These are phyloP conservation scores for Caloboletus inedulis DNA, from an alignment of 1,284 basidiomycete species.

Conservation along the genomic window DNA sequence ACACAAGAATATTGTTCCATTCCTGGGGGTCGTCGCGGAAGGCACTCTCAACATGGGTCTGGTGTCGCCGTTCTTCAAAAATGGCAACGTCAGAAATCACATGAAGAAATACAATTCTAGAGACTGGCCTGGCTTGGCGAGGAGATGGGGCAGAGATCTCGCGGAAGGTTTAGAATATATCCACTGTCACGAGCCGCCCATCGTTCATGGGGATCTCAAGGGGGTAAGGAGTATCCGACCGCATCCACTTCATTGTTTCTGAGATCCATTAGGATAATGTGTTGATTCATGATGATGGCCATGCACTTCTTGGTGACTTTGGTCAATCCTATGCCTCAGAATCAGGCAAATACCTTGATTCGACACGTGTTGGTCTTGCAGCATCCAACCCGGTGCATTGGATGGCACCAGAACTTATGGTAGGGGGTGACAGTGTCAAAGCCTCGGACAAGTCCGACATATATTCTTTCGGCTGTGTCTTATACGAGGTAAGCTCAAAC, in stretches of 20 bases:
- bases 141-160: conserved; percentile 26
- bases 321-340: conserved; percentile 31
- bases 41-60: conserved; percentile 25
- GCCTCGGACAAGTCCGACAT: conserved; percentile 23
- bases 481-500: conserved; percentile 29
- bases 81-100: conserved; percentile 33
- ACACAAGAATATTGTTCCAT: conserved; percentile 30
- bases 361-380: conserved; percentile 20
- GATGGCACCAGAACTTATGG: conserved; percentile 33
- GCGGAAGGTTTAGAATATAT: conserved; percentile 35
- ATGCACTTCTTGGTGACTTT: conserved; percentile 38
- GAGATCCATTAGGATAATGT: conserved; percentile 31
- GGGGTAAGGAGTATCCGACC: conserved; percentile 26
- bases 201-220: conserved; percentile 41
- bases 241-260: conserved; percentile 1
- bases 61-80: conserved; percentile 38
- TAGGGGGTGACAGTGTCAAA: conserved; percentile 9
- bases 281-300: conserved; percentile 26
- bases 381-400: conserved; percentile 17
- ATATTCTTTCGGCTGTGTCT: conserved; percentile 30
- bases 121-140: conserved; percentile 26
- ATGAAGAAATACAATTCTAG: conserved; percentile 19
- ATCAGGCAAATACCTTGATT: conserved; percentile 28
- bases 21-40: conserved; percentile 24
- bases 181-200: conserved; percentile 30